phyloP scores from a whole-genome alignment of 768 basidiomycete genomes.

The Termitomyces sp. region DNA sequence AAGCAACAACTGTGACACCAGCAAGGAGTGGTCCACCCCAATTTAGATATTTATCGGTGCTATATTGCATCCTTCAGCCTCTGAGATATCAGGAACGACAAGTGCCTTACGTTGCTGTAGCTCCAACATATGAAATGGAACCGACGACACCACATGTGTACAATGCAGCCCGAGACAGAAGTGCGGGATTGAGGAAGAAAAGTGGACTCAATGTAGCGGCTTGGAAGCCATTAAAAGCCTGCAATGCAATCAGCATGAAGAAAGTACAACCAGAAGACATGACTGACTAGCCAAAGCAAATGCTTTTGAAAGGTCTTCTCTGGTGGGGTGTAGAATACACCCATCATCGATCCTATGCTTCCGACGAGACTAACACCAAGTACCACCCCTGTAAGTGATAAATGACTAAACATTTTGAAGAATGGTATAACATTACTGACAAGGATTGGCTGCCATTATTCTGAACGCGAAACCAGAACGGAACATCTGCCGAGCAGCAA shows the following conservation, averaged over 20 bases:
- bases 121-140: conserved; percentile 80
- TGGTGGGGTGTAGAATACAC: conserved; percentile 71
- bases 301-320: conserved; percentile 76
- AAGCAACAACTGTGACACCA: conserved; percentile 83
- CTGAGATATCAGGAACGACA: not conserved
- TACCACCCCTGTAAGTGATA: conserved; percentile 56
- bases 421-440: conserved; percentile 32
- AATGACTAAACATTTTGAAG: not conserved
- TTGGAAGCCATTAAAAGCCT: conserved; percentile 86
- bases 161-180: conserved; percentile 81
- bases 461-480: conserved; percentile 61
- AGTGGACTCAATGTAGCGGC: conserved; percentile 82
- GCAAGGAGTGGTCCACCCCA: conserved; percentile 86
- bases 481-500: conserved; percentile 78
- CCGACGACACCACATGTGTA: conserved; percentile 89
- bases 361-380: conserved; percentile 77
- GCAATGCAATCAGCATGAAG: not conserved
- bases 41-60: conserved; percentile 79
- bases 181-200: conserved; percentile 84
- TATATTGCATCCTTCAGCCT: conserved; percentile 12
- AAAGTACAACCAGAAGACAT: not conserved
- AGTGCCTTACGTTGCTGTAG: conserved; percentile 65
- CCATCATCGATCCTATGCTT: conserved; percentile 83
- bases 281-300: conserved; percentile 68
- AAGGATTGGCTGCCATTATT: conserved; percentile 82